Evolutionary conservation across 2,329 filamentous ascomycete genomes (phyloP), one percentile per base, ranked within the genome.

Genomic region (Penicillium vulpinum): DNA sequence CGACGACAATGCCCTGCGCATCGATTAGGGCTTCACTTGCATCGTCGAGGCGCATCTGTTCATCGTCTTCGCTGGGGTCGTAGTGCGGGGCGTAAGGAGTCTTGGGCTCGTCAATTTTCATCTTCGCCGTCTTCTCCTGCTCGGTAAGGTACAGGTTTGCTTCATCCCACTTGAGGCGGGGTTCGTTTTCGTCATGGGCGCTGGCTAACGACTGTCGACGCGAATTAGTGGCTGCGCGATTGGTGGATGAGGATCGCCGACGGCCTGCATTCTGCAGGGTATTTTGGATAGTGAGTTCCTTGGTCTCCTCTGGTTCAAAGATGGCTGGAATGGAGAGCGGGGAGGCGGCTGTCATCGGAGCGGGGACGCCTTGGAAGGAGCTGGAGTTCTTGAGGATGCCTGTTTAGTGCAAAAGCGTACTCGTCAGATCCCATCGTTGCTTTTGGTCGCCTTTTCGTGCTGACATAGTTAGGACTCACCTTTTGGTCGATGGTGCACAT

Each of bases 71-170:
- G 40, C 86, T 75, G 5, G 92, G 92, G 70, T 97, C 90, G 76
- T 97, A 97, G 70, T 92, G 91, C 70, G 88, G 89, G 35, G 91
- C 94, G 73, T 93, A 99, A 5, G 94, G 94, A 8, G 94, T 99
- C 83, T 99, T 99, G 60, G 94, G 94, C 79, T 99, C 94, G 65
- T 92, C 90, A 63, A 99, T 99, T 82, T 97, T 99, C 94, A 99
- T 99, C 57, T 92, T 97, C 60, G 89, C 88, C 58, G 88, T 91
- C 76, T 90, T 92, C 77, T 97, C 91, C 76, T 97, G 93, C 78
- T 99, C 94, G 8, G 94, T 94, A 51, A 99, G 84, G 77, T 97
- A 99, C 31, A 99, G 84, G 72, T 99, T 99, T 44, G 91, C 94
- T 80, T 99, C 94, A 75, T 99, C 94, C 94, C 94, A 99, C 79